phyloP scores from a whole-genome alignment of 306 rosid genomes.

The Vigna nakashimae region DNA sequence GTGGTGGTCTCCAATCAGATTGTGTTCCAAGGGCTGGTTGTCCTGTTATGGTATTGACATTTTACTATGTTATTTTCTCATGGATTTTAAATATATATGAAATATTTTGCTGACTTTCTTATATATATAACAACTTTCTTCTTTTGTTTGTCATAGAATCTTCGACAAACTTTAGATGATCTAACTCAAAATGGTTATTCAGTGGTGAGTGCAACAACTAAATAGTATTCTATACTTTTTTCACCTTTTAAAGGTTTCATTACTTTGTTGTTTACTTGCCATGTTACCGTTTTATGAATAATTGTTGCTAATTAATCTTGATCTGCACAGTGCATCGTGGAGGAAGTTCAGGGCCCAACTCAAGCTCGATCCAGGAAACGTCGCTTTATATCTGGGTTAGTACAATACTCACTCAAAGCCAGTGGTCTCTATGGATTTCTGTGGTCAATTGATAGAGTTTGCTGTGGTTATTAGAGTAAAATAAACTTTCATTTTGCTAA shows the following conservation, averaged over 20 bases:
- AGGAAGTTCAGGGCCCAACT: slow-evolving; percentile 94
- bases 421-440: slow-evolving; percentile 11
- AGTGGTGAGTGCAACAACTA: slow-evolving; percentile 71
- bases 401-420: slow-evolving; percentile 1
- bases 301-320: slow-evolving; percentile 35
- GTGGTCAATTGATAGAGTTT: slow-evolving; percentile 27
- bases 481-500: slow-evolving; percentile 1
- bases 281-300: slow-evolving; percentile 27
- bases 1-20: slow-evolving; percentile 87
- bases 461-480: slow-evolving; percentile 31
- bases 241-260: slow-evolving; percentile 20
- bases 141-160: slow-evolving; percentile 70
- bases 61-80: slow-evolving; percentile 38
- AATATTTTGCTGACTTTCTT: not conserved
- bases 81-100: slow-evolving; percentile 15
- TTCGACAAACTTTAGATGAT: slow-evolving; percentile 95
- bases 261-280: slow-evolving; percentile 16
- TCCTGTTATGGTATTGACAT: slow-evolving; percentile 82
- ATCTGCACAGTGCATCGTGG: slow-evolving; percentile 84
- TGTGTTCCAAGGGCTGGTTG: slow-evolving; percentile 94
- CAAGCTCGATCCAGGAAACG: slow-evolving; percentile 91
- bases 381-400: slow-evolving; percentile 89
- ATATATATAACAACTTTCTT: slow-evolving; percentile 38
- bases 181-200: slow-evolving; percentile 83
- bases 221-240: slow-evolving; percentile 19